phyloP scores from a whole-genome alignment of 2,329 filamentous ascomycete genomes.

The Calonectria multiphialidica region DNA sequence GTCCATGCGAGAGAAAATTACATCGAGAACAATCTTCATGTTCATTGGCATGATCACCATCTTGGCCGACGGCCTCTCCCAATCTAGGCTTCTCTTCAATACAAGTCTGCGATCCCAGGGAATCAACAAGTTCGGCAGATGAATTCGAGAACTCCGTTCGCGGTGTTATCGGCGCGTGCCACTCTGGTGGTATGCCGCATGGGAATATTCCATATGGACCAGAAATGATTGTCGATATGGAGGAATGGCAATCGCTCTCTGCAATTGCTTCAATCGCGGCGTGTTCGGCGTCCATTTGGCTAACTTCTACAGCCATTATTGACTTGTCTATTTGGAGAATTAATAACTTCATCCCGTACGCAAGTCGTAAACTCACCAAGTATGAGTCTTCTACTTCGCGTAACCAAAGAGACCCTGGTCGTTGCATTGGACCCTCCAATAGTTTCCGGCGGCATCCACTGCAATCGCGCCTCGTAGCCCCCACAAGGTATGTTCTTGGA shows the following conservation, averaged over 20 bases:
- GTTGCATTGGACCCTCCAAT: neutral
- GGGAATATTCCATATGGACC: neutral
- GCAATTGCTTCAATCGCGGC: neutral
- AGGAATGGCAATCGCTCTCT: neutral
- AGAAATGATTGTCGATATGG: neutral
- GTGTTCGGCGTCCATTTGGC: neutral
- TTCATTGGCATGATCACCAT: neutral
- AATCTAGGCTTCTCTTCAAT: neutral
- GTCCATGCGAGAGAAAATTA: neutral
- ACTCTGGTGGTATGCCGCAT: neutral
- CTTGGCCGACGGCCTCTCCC: no score
- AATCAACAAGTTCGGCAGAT: neutral
- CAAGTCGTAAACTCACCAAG: neutral
- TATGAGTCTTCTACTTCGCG: neutral
- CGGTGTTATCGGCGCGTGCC: neutral
- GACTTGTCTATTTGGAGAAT: neutral
- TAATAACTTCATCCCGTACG: neutral
- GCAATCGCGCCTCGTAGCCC: conserved; percentile 46
- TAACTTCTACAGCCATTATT: neutral
- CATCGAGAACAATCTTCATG: neutral
- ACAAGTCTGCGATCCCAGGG: neutral
- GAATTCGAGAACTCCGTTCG: neutral
- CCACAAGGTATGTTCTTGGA: conserved; percentile 45
- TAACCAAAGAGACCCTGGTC: neutral
- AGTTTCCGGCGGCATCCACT: conserved; percentile 36